Evolutionary conservation across 768 basidiomycete genomes (phyloP).

Genomic region (Leccinum arenicola): DNA sequence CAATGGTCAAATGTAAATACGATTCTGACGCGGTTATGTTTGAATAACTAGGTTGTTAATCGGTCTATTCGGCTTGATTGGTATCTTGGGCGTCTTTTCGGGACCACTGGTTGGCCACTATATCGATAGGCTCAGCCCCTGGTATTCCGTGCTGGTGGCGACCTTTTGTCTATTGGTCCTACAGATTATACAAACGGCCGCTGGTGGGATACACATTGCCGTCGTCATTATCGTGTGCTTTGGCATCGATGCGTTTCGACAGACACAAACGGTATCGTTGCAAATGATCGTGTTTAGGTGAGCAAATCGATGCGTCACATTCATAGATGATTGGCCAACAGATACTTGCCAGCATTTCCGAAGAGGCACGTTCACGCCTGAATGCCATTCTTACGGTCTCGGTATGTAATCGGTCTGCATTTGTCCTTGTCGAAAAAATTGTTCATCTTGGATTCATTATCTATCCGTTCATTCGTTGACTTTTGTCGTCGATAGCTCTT

Average conservation of each 20-base stretch:
- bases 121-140: slow-evolving; percentile 36
- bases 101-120: slow-evolving; percentile 28
- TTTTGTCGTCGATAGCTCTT: slow-evolving; percentile 21
- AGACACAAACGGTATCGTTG: slow-evolving; percentile 38
- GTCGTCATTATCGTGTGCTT: slow-evolving; percentile 41
- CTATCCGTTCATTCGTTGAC: neutral
- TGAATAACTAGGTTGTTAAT: slow-evolving; percentile 29
- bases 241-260: slow-evolving; percentile 40
- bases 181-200: slow-evolving; percentile 35
- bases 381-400: slow-evolving; percentile 29
- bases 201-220: slow-evolving; percentile 36
- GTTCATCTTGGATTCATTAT: neutral
- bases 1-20: neutral
- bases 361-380: slow-evolving; percentile 28
- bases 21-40: neutral
- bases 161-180: slow-evolving; percentile 28
- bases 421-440: neutral
- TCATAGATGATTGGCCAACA: neutral
- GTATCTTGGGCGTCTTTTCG: slow-evolving; percentile 37
- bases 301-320: neutral
- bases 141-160: slow-evolving; percentile 40
- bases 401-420: slow-evolving; percentile 12
- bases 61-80: slow-evolving; percentile 48
- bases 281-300: slow-evolving; percentile 28
- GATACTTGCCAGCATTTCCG: slow-evolving; percentile 23